Percentiles rank a stretch among this genome's conserved stretches.
phyloP scores from a whole-genome alignment of 305 asterid species.

The Plantago coronopus region DNA sequence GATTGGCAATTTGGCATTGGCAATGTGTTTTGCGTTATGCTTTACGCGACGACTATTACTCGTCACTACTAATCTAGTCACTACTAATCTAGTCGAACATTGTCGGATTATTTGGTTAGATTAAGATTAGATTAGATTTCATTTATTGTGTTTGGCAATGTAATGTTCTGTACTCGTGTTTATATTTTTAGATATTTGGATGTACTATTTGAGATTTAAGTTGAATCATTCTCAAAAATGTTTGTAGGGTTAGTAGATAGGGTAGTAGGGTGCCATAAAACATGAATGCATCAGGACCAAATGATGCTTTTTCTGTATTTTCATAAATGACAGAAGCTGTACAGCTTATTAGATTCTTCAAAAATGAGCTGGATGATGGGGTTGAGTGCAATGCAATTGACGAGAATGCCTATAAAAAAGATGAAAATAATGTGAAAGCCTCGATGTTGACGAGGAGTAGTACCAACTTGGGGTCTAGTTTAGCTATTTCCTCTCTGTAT shows the following conservation, averaged over 20 bases:
- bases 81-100: not conserved
- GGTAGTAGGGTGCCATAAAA: not conserved
- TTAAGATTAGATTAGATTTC: not conserved
- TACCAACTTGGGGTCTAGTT: conserved; percentile 34
- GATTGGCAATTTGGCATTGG: too few relatives aligned
- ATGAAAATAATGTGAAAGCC: not conserved
- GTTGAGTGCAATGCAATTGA: conserved; percentile 16
- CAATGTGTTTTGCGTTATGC: too few relatives aligned
- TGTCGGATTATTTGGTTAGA: too few relatives aligned
- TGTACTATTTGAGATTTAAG: not conserved
- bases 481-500: conserved; percentile 6
- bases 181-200: not conserved
- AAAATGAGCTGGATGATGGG: not conserved
- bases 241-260: not conserved
- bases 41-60: too few relatives aligned
- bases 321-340: not conserved
- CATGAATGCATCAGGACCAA: not conserved
- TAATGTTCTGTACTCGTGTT: too few relatives aligned
- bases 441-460: conserved; percentile 35
- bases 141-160: conserved; percentile 11
- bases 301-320: too few relatives aligned
- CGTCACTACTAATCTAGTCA: too few relatives aligned
- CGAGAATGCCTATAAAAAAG: conserved; percentile 15
- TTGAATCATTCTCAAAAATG: too few relatives aligned
- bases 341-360: not conserved